Base-by-base conservation (phyloP, 2,329 filamentous ascomycete genomes). In the Pseudopyrenochaeta lycopersici region DNA sequence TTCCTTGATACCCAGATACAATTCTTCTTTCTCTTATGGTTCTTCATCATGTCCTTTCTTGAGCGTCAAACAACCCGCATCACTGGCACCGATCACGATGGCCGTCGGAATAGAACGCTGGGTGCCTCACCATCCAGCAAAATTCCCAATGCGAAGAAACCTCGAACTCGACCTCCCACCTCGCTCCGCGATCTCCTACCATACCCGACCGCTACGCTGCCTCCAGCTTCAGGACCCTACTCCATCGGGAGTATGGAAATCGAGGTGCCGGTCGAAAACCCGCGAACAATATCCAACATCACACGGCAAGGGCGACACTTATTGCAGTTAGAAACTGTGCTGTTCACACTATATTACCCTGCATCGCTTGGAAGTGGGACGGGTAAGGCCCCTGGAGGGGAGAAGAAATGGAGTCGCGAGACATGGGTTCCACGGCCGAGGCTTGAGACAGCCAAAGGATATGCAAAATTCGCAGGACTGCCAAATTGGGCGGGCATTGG, bases 331-430 rank as follows among this genome's bases (percentile, higher is more conserved):
- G 80, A 86, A 54, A 89, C 87, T 0, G 84, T 89, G 7, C 77
- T 89, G 4, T 84, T 89, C 72, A 84, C 83, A 0, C 72, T 89
- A n/a, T 90, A 86, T 70, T 90, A 90, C 67, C 87, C 87, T 1
- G 81, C 84, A 39, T 80, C 82, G 15, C 65, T 82, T 49, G 78
- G 76, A 7, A 72, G 70, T 14, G 73, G 76, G 5, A 61, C 68
- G 1, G 75, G 78, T 1, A 65, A 72, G 18, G 71, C 74, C 12
- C 75, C 77, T 9, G 75, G 75, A 20, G 76, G 80, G 1, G 64
- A 72, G 27, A 77, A 76, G 36, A 76, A 78, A 33, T 81, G 80
- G 61, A 82, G 80, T 15, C 79, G 86, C 5, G 81, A 85, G 46
- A 83, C 85, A 6, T 89, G 86, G 87, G 78, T 89, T 36, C 84